Conservation (phyloP, 192 early-diverging fungal species). For the Physocladia obscura region DNA sequence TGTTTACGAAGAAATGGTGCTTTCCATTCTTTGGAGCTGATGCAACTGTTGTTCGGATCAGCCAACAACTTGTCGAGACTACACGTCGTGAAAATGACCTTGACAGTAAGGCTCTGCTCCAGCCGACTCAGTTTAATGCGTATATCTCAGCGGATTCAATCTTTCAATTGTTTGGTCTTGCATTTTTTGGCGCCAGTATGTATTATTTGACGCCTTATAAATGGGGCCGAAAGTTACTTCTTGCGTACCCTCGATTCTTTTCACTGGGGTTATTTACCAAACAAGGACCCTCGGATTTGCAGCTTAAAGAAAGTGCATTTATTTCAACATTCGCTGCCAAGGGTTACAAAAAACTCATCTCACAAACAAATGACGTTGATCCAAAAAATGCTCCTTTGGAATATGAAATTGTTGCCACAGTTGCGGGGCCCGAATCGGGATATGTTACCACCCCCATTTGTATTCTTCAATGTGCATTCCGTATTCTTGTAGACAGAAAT, state of each 20-base stretch:
- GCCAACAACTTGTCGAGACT: conserved; percentile 36
- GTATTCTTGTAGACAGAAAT: conserved; percentile 42
- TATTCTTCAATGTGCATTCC: conserved; percentile 54
- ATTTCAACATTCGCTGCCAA: conserved; percentile 51
- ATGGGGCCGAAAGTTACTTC: conserved; percentile 55
- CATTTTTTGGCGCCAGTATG: conserved; percentile 49
- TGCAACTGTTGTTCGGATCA: conserved; percentile 50
- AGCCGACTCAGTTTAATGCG: conserved; percentile 28
- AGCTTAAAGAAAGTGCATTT: conserved; percentile 57
- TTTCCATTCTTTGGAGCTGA: conserved; percentile 32
- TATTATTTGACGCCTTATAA: conserved; percentile 45
- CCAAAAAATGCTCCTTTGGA: conserved; percentile 3
- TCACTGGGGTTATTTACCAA: conserved; percentile 52
- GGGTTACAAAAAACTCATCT: conserved; percentile 41
- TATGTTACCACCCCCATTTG: conserved; percentile 66
- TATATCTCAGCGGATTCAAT: conserved; percentile 57
- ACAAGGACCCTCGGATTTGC: conserved; percentile 53
- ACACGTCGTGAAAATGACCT: too few relatives aligned
- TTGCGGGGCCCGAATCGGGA: conserved; percentile 63
- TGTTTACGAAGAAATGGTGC: conserved; percentile 19
- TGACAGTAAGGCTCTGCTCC: background rate
- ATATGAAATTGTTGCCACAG: conserved; percentile 47
- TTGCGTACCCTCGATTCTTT: conserved; percentile 60
- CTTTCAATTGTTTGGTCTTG: conserved; percentile 19
- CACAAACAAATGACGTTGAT: background rate